Evolutionary conservation across 257 asterid genomes (phyloP).

Genomic region (Lycium barbarum): DNA sequence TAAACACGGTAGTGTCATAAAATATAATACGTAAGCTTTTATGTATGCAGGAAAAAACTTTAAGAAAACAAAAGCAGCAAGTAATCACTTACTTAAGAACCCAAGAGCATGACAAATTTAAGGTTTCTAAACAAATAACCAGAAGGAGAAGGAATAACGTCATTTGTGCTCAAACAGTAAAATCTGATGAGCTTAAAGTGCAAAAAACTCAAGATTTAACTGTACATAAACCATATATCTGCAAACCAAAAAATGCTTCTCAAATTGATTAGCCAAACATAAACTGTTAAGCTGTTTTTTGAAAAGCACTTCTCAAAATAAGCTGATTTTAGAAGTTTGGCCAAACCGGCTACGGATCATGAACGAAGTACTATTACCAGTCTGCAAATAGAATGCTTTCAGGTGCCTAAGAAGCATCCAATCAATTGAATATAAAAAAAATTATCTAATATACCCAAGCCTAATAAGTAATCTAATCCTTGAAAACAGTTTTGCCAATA

Average conservation of each 20-base stretch:
- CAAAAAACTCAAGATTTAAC: neutral
- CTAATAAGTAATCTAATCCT: neutral
- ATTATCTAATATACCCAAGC: neutral
- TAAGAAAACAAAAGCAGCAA: neutral
- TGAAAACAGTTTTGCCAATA: neutral
- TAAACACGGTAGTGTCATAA: neutral
- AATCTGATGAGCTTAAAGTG: neutral
- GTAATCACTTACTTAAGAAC: neutral
- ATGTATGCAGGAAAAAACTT: neutral
- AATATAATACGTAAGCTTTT: neutral
- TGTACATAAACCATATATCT: neutral
- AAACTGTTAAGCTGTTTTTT: too few relatives aligned
- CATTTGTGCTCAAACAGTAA: neutral
- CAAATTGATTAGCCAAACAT: too few relatives aligned
- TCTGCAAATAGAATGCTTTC: neutral
- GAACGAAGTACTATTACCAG: neutral
- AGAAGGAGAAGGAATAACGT: neutral
- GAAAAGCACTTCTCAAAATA: too few relatives aligned
- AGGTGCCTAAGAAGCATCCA: neutral
- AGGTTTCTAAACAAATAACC: neutral
- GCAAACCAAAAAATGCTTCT: neutral
- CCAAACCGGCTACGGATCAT: neutral
- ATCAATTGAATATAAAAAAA: neutral
- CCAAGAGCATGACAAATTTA: neutral
- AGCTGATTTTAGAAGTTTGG: too few relatives aligned